Conservation (phyloP, 1,284 basidiomycete genomes). For the Trichosporon ovoides region DNA sequence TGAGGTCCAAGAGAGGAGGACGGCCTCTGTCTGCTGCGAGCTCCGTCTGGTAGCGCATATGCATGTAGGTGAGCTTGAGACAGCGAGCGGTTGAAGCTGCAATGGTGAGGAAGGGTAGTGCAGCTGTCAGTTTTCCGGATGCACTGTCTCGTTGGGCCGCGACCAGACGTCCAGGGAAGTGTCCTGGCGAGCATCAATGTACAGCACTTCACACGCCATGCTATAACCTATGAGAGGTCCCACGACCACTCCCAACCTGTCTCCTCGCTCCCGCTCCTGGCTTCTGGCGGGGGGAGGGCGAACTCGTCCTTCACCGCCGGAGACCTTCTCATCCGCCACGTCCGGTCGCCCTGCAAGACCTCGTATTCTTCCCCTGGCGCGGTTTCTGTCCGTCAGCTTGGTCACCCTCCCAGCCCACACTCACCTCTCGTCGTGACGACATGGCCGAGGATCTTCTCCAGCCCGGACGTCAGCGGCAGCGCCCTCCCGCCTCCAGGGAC, state of each 20-base stretch:
- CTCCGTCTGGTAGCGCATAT: slow-evolving; percentile 3
- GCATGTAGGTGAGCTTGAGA: slow-evolving; percentile 1
- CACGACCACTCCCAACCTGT: background rate
- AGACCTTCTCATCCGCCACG: background rate
- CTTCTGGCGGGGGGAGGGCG: background rate
- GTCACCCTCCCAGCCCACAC: too few species aligned
- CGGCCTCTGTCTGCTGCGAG: background rate
- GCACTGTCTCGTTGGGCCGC: too few species aligned
- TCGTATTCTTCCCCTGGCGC: background rate
- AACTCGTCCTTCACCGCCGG: background rate
- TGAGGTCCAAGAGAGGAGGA: too few species aligned
- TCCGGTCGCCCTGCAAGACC: background rate
- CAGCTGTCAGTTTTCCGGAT: too few species aligned
- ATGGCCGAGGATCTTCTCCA: background rate
- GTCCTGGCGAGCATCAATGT: too few species aligned
- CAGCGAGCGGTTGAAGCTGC: background rate
- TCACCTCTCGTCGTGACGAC: background rate
- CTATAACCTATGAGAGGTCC: background rate
- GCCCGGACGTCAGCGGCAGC: background rate
- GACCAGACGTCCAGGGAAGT: too few species aligned
- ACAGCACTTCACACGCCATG: background rate
- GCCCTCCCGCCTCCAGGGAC: background rate
- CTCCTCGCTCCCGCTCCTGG: background rate
- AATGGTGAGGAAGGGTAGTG: too few species aligned
- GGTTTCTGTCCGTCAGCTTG: too few species aligned